Evolutionary conservation across 495 filamentous ascomycete species (phyloP).

Genomic region (Pyronema omphalodes): DNA sequence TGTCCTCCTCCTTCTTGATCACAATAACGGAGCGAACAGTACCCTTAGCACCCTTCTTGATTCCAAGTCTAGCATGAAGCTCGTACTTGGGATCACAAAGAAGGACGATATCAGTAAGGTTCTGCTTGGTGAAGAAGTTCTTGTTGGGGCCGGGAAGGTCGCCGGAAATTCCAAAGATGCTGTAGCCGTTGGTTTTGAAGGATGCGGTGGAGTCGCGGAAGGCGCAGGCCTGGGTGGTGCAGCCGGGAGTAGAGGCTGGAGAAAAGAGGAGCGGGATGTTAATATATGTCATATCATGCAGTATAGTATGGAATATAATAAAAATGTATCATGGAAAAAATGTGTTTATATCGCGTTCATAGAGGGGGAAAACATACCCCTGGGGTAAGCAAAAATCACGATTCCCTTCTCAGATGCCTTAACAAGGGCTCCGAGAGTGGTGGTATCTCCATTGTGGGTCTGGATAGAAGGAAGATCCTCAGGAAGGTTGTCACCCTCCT

Average conservation of each 20-base stretch:
- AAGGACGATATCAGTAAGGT: slow-evolving; percentile 58
- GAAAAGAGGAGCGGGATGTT: slow-evolving; percentile 1
- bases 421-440: slow-evolving; percentile 57
- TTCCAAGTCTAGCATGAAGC: slow-evolving; percentile 54
- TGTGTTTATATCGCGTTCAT: too few species aligned
- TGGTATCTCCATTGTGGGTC: slow-evolving; percentile 63
- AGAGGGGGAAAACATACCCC: slow-evolving; percentile 32
- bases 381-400: slow-evolving; percentile 88
- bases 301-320: neutral
- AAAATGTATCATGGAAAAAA: neutral
- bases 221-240: slow-evolving; percentile 80
- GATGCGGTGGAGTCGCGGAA: slow-evolving; percentile 69
- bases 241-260: slow-evolving; percentile 59
- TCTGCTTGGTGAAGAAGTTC: slow-evolving; percentile 74
- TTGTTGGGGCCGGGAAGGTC: slow-evolving; percentile 82
- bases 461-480: slow-evolving; percentile 39
- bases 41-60: slow-evolving; percentile 53
- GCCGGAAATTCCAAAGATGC: slow-evolving; percentile 72
- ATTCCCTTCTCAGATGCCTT: slow-evolving; percentile 70
- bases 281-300: slow-evolving; percentile 6
- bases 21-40: slow-evolving; percentile 74
- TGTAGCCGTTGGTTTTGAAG: slow-evolving; percentile 61
- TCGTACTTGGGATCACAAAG: slow-evolving; percentile 61
- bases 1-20: slow-evolving; percentile 42
- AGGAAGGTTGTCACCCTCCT: slow-evolving; percentile 16